Conservation (phyloP, 139 green algal species). For the Coelastrella sp. region DNA sequence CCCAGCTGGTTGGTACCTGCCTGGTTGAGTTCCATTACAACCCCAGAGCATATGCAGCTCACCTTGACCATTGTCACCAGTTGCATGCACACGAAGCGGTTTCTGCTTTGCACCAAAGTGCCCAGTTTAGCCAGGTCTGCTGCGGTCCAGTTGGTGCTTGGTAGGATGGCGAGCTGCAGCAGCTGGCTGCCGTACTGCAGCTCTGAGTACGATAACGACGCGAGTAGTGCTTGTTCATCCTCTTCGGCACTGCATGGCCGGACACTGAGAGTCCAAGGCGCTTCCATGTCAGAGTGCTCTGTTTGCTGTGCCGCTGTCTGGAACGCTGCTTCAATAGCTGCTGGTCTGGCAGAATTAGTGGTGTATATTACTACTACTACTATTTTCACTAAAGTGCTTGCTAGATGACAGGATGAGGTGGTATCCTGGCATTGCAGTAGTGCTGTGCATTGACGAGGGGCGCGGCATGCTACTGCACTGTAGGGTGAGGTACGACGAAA, state of each 20-base stretch:
- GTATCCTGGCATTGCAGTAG: not conserved
- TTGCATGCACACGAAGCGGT: conserved; percentile 56
- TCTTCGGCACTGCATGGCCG: not conserved
- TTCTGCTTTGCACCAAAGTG: conserved; percentile 30
- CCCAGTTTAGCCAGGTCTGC: not conserved
- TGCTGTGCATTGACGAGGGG: not conserved
- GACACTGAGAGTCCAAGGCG: not conserved
- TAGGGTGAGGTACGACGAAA: not conserved
- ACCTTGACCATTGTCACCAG: conserved; percentile 50
- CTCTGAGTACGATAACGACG: not conserved
- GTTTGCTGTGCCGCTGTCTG: not conserved
- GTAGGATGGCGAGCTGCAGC: conserved; percentile 13
- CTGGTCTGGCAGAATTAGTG: not conserved
- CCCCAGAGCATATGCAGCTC: not conserved
- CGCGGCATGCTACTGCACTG: not conserved
- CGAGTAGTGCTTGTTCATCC: not conserved
- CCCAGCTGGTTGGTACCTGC: too few species aligned
- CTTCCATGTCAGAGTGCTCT: too few species aligned
- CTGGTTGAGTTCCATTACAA: too few species aligned
- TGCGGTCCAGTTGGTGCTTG: not conserved
- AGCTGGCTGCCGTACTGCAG: conserved; percentile 5
- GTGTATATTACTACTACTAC: not conserved
- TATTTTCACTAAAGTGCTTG: not conserved
- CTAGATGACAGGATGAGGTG: not conserved
- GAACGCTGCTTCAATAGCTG: too few species aligned